Evolutionary conservation across 2,329 filamentous ascomycete genomes (phyloP), one percentile per base, ranked within the genome.

Genomic region (Magnaporthiopsis rhizophila): DNA sequence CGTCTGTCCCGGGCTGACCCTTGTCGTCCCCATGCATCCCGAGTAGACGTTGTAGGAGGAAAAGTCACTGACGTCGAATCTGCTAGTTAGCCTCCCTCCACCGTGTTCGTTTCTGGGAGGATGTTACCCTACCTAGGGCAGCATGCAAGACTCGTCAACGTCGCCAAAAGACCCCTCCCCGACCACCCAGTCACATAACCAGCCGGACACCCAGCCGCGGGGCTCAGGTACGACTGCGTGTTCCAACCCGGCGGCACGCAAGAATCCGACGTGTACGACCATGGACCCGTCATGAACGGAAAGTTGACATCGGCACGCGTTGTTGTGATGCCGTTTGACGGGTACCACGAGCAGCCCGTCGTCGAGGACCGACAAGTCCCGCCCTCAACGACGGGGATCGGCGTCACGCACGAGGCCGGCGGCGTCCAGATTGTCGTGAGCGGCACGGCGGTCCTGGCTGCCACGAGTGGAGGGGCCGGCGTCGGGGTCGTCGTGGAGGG

Each of bases 381-480:
- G 13, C 38, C 38, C 3, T 45, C 38, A 2, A 45, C 38, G 38
- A 45, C 38, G 38, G 38, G 38, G 15, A 45, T 13, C 13, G 38
- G 13, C 24, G 58, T 59, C 58, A 12, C 28, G 15, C 58, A 59
- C 9, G 26, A 30, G 13, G 61, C 11, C 61, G 61, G 50, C 21
- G 61, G 36, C 61, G 28, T 58, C 13, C n/a, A 53, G 7, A 18
- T 58, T 7, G 61, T 63, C 28, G 58, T 59, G 21, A 59, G 58
- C 26, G 58, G 58, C 24, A 28, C 58, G 58, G 38, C 38, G 13
- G 38, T 15, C 15, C 38, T 45, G 38, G 38, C 38, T 18, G 11
- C 38, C 38, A 45, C 13, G 15, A 18, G 38, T 5, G 38, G 38
- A 12, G 38, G 13, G 15, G 38, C 15, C 38, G 38, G 38, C 38